phyloP scores from a whole-genome alignment of 768 basidiomycete species.

The Lactifluus piperatus region DNA sequence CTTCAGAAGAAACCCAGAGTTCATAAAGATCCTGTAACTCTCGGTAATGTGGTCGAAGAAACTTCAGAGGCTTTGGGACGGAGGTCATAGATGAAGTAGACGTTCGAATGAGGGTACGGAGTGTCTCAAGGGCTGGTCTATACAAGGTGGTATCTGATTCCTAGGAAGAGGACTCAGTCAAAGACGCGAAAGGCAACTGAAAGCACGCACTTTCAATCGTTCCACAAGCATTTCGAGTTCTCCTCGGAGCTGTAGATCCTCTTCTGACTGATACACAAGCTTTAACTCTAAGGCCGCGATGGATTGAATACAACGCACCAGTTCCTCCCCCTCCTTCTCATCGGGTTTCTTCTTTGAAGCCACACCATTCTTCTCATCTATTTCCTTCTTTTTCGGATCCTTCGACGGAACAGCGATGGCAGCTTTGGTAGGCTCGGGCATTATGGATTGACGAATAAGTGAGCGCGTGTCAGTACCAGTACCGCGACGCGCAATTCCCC shows the following conservation, averaged over 20 bases:
- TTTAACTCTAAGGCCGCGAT: background rate
- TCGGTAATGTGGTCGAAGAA: conserved; percentile 90
- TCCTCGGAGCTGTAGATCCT: conserved; percentile 85
- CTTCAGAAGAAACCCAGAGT: conserved; percentile 66
- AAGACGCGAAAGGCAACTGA: background rate
- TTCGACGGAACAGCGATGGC: conserved; percentile 58
- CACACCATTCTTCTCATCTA: conserved; percentile 39
- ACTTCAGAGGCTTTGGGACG: conserved; percentile 97
- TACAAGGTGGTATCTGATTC: conserved; percentile 83
- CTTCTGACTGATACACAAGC: conserved; percentile 61
- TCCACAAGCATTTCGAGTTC: conserved; percentile 98
- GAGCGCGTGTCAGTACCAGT: background rate
- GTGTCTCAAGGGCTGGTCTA: conserved; percentile 84
- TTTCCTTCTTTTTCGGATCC: conserved; percentile 66
- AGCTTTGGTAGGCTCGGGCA: conserved; percentile 53
- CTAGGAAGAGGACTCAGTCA: conserved; percentile 34
- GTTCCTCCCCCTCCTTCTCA: conserved; percentile 51
- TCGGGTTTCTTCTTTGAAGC: conserved; percentile 32
- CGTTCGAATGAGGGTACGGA: conserved; percentile 88
- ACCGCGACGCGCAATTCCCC: conserved; percentile 17
- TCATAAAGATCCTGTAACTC: conserved; percentile 78
- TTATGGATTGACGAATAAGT: conserved; percentile 24
- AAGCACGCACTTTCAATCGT: conserved; percentile 63
- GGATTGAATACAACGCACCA: conserved; percentile 46
- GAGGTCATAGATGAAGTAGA: conserved; percentile 99